Base-by-base conservation (phyloP, 768 basidiomycete genomes). In the Paxillus rubicundulus region DNA sequence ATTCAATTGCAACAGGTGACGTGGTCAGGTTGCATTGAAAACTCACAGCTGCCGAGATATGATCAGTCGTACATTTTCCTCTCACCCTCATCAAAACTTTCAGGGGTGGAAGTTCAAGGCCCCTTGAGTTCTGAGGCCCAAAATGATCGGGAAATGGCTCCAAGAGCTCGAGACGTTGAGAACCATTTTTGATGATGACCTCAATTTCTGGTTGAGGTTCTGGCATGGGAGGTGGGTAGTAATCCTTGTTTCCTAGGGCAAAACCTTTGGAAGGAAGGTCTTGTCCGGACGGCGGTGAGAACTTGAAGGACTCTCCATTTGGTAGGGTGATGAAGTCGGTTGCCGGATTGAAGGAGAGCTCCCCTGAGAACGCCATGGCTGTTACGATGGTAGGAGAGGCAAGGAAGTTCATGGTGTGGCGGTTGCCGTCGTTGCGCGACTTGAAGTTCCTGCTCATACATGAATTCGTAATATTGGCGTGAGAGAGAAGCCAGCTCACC, bases 51-150 rank as follows among this genome's bases (percentile, higher is more conserved):
- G 97, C 97, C 32, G 91, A 94, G 52, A 98, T 99, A 66, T 98
- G 97, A 64, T 99, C 97, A 16, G 97, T 99, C 12, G 97, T 99
- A 70, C 97, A 99, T 73, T 99, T 98, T n/a, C 97, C 97, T 58
- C 90, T 77, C 7, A 98, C 92, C 28, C 93, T 76, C 80, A 98
- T 83, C 45, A 99, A 70, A 47, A 96, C 90, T 61, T 84, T 90
- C 68, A 98, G 73, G 20, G 80, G 61, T 9, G 92, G 87, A 14
- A 98, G 76, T 73, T 99, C 97, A 34, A 85, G 69, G 13, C 78
- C 80, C 51, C 80, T 72, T 14, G 70, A 54, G 60, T 80, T 81
- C 5, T 71, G 67, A 30, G 68, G 66, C 27, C 65, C 71, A 64
- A 98, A 97, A 63, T 84, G 89, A 56, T 85, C 87, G 2, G 70